phyloP scores from a whole-genome alignment of 2,329 filamentous ascomycete genomes.

The Zymoseptoria crescenta region DNA sequence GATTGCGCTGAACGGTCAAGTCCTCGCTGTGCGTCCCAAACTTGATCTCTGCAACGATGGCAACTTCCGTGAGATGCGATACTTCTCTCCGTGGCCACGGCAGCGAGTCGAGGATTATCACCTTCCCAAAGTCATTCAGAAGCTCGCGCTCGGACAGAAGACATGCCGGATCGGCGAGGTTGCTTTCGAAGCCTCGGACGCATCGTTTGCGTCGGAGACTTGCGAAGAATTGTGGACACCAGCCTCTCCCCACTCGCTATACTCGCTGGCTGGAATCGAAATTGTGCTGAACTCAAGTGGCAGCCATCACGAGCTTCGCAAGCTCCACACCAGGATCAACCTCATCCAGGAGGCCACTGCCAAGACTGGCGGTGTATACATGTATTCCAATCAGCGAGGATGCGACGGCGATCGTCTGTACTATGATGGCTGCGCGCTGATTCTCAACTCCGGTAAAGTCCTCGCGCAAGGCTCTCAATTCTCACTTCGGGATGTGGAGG shows the following conservation, averaged over 20 bases:
- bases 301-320: conserved; percentile 60
- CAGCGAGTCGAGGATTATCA: conserved; percentile 57
- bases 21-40: conserved; percentile 66
- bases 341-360: conserved; percentile 60
- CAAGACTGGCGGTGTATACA: conserved; percentile 53
- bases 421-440: conserved; percentile 56
- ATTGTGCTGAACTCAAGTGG: conserved; percentile 57
- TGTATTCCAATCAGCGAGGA: conserved; percentile 55
- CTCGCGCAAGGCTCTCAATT: conserved; percentile 62
- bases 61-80: conserved; percentile 42
- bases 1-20: conserved; percentile 57
- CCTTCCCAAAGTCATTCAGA: conserved; percentile 51
- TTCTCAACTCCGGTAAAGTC: conserved; percentile 54
- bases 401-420: conserved; percentile 55
- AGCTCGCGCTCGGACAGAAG: conserved; percentile 45
- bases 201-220: conserved; percentile 55
- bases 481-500: conserved; percentile 50
- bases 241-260: conserved; percentile 48
- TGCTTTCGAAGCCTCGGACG: conserved; percentile 54
- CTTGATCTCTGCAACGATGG: conserved; percentile 64
- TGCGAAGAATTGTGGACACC: conserved; percentile 63
- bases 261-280: conserved; percentile 60
- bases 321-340: conserved; percentile 54
- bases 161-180: conserved; percentile 62
- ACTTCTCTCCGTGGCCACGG: conserved; percentile 58